Base-by-base conservation (phyloP, 768 basidiomycete genomes). In the Lentinula sp. region DNA sequence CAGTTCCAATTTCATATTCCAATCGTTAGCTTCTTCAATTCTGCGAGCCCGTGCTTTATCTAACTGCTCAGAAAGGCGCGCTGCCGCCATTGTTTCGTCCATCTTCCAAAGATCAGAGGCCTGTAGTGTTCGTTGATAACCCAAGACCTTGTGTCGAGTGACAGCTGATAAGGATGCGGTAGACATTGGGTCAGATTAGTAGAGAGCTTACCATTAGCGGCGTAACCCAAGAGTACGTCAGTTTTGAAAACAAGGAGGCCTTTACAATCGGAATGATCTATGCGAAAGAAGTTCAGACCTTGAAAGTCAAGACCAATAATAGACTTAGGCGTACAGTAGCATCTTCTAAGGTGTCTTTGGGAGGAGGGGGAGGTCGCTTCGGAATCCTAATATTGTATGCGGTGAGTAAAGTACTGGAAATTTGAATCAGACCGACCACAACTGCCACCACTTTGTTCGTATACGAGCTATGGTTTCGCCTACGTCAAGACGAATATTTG, bases 21-120 rank as follows among this genome's bases (percentile, higher is more conserved):
- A 88, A 18, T 76, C 73, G 7, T 76, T 68, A 0, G 87, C 85
- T 2, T 73, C 75, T n/a, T 68, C 53, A n/a, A 80, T 75, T 45
- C 88, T 78, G 4, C 68, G 69, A 2, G 69, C 74, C 79, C 87
- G 87, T 7, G 85, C 75, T 11, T 69, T 75, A 59, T 89, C 81
- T 31, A 92, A 78, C 63, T 76, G 74, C 7, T 73, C 71, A 1
- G 85, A 80, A 31, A 91, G 75, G 16, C 65, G 61, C 0, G 76
- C 79, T 11, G 83, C 74, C 64, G 84, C 78, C 35, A 79, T 78
- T 4, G 76, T 66, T 4, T 75, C 68, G 60, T 83, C 82, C 62
- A 91, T 74, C 67, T 82, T 84, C 87, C 88, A 90, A 11, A 91
- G 71, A 71, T 93, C 91, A 1, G 86, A 82, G 0, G 86, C 86